Base-by-base conservation (phyloP, 495 filamentous ascomycete genomes). In the Penicillium coprophilum region DNA sequence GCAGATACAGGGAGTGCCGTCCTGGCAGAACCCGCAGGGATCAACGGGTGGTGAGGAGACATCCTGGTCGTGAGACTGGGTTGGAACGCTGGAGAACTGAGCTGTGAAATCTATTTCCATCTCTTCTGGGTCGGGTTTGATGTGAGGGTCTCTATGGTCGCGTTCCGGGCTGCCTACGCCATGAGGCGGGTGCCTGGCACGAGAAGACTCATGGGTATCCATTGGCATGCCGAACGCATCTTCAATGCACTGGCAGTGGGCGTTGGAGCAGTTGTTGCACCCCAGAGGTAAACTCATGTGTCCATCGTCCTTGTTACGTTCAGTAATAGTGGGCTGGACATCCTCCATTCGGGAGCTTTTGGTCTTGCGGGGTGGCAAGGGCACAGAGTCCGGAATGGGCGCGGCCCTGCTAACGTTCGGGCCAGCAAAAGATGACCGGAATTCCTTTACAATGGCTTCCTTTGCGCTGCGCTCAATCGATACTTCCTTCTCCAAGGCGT, bases 11-110 rank as follows among this genome's bases (percentile, higher is more conserved):
- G 89, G 87, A 1, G 86, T 91, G 15, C 89, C 89, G 50, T 92
- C 88, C 60, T 85, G 80, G 69, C 91, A 96, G 75, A 95, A 95
- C n/a, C 91, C 91, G 63, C 91, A 96, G 10, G 85, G 81, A 47
- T 94, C 90, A 24, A 75, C 70, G 13, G 71, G 69, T 1, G 75
- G 70, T n/a, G 75, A 77, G 2, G 71, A 68, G 27, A 69, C 59
- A 8, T 72, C 60, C 9, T 61, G 63, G 31, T 66, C 60, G 50
- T 67, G 66, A 53, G 57, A 41, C 17, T 66, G 71, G 10, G 57
- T 46, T 11, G 72, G 76, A 11, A 70, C 74, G 0, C 82, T 72
- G 6, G 82, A 73, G 62, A 87, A 90, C 38, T 84, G 78, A 38
- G 82, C 69, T 7, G 87, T 91, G 59, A 90, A 91, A 60, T 91